Percentiles rank a stretch among this genome's conserved stretches.
Evolutionary conservation across 257 asterid species (phyloP).

Genomic region (Nicotiana benthamiana): DNA sequence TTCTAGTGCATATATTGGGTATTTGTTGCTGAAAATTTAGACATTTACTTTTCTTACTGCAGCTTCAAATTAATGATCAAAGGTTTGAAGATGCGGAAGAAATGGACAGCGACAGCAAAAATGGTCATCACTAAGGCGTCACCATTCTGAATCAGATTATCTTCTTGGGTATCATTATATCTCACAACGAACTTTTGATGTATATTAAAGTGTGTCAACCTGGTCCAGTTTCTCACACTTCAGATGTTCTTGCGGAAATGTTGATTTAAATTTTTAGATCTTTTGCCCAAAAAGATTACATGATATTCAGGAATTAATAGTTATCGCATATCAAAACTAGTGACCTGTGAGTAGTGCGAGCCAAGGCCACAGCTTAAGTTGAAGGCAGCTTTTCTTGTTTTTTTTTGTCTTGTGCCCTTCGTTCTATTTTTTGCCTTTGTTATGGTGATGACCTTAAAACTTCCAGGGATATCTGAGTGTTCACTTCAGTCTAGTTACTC

Average conservation of each 20-base stretch:
- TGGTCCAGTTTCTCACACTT: background rate
- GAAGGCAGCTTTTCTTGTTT: background rate
- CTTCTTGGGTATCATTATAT: background rate
- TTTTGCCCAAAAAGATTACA: background rate
- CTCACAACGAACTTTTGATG: conserved; percentile 6
- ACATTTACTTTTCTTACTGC: conserved; percentile 12
- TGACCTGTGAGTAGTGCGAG: background rate
- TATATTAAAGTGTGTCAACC: conserved; percentile 6
- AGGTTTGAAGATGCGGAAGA: conserved; percentile 95
- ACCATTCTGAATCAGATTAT: background rate
- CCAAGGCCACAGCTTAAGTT: background rate
- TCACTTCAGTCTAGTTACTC: background rate
- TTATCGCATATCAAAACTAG: background rate
- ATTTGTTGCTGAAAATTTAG: background rate
- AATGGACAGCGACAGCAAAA: conserved; percentile 45
- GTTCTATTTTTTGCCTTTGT: background rate
- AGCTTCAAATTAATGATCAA: conserved; percentile 85
- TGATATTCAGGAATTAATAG: background rate
- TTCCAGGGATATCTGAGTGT: background rate
- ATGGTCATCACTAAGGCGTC: conserved; percentile 24
- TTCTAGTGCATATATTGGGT: background rate
- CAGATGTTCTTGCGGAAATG: background rate
- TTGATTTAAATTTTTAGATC: background rate
- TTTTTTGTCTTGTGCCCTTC: background rate
- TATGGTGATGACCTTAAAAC: background rate